Evolutionary conservation across 1,284 basidiomycete genomes (phyloP).

Genomic region (Marasmius sp.): DNA sequence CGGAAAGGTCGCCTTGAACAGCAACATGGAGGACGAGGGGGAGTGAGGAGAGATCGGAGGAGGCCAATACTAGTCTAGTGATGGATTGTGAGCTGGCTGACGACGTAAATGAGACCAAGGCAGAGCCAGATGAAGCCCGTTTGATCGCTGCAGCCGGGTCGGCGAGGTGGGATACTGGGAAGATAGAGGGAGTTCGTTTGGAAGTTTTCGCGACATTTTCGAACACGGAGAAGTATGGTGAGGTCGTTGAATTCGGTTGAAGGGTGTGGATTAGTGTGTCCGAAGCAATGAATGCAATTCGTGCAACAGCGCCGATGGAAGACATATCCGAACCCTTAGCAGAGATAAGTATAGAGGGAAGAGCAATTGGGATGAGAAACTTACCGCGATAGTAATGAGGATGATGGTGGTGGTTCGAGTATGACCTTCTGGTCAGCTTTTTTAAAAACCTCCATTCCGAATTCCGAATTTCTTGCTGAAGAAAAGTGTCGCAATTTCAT

Average conservation of each 20-base stretch:
- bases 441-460: background rate
- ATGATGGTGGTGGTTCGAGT: background rate
- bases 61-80: conserved; percentile 41
- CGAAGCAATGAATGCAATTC: conserved; percentile 68
- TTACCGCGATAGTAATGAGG: background rate
- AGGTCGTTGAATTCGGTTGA: conserved; percentile 34
- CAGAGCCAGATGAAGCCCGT: conserved; percentile 23
- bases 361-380: background rate
- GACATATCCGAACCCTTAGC: conserved; percentile 28
- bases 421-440: background rate
- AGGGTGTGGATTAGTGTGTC: conserved; percentile 63
- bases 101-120: conserved; percentile 42
- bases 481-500: background rate
- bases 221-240: conserved; percentile 29
- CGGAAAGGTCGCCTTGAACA: conserved; percentile 51
- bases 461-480: background rate
- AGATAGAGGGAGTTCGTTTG: conserved; percentile 22
- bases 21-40: conserved; percentile 53
- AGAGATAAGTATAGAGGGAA: background rate
- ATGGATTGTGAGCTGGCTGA: conserved; percentile 31
- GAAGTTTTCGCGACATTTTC: conserved; percentile 6
- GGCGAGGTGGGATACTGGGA: conserved; percentile 43
- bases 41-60: conserved; percentile 38
- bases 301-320: conserved; percentile 48
- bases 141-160: conserved; percentile 46